Base-by-base conservation (phyloP, 805 yeast species). In the Suhomyces xylopsoci region DNA sequence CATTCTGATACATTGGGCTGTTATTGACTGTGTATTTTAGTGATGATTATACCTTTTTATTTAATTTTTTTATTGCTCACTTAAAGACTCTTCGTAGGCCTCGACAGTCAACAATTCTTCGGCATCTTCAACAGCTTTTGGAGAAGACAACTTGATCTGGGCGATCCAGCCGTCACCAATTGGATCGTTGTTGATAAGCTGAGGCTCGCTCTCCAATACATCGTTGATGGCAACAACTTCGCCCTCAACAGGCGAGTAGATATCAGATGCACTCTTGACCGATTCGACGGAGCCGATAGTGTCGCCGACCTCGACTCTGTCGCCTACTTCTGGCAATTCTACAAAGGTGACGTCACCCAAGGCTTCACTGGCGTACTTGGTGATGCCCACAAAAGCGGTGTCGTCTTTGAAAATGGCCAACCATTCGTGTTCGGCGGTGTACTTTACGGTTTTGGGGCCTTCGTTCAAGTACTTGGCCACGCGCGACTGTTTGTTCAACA, bases 371-470 rank as follows among this genome's bases (percentile, higher is more conserved):
- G 99, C 99, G 67, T 94, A 92, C 63, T 82, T 83, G 53, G 99
- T 91, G 70, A 94, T 90, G 28, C 99, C 99, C 20, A 93, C 78
- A 62, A 85, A 91, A 1, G 93, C 87, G 43, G 85, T 78, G 55
- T 89, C 89, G 70, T 92, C 97, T 25, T 82, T 81, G 68, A 88
- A 96, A 51, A 84, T 78, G 3, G 96, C 92, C 52, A 94, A 72
- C 97, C 97, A 93, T 76, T 93, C 99, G 76, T 93, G 99, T 66
- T 94, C 97, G 50, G 78, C 72, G 9, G 98, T 90, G 80, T 82
- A 92, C 71, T 81, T 84, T 55, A 85, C 79, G 14, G 70, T 65
- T 53, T 69, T 64, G 44, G 85, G 85, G 15, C 79, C 78, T 24
- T 65, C 63, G 47, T 64, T 58, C 55, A 65, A 57, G 63, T 75